Evolutionary conservation across 345 rosid genomes (phyloP).

Genomic region (Abelmoschus esculentus): DNA sequence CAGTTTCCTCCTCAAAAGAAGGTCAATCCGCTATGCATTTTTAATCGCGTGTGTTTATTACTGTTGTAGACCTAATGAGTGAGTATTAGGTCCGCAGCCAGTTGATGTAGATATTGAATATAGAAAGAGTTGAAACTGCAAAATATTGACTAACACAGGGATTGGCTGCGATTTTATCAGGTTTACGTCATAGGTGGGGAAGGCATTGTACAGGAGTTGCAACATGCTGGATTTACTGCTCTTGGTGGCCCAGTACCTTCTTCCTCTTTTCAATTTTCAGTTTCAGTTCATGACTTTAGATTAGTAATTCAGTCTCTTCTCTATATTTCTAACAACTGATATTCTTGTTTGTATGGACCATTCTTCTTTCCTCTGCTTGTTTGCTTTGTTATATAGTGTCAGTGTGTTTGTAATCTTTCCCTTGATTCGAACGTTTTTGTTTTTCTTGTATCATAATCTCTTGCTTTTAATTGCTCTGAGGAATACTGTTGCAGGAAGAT

Average conservation of each 20-base stretch:
- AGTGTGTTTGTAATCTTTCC: neutral
- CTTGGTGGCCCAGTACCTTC: conserved; percentile 84
- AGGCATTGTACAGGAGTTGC: conserved; percentile 70
- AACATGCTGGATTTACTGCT: conserved; percentile 59
- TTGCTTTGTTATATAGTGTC: neutral
- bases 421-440: neutral
- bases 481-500: conserved; percentile 58
- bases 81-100: neutral
- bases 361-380: neutral
- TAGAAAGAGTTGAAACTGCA: neutral
- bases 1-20: conserved; percentile 67
- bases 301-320: neutral
- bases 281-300: neutral
- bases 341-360: neutral
- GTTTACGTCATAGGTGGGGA: conserved; percentile 85
- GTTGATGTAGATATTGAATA: neutral
- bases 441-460: conserved; percentile 3
- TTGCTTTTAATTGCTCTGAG: conserved; percentile 8
- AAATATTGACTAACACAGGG: neutral
- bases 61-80: neutral
- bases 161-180: conserved; percentile 20
- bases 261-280: neutral
- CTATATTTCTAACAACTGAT: neutral
- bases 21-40: conserved; percentile 19
- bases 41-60: neutral